A percentile compares a stretch with the other conserved stretches of the same genome.
Conservation (phyloP, 2,329 filamentous ascomycete genomes). For the Lachnellula cervina region DNA sequence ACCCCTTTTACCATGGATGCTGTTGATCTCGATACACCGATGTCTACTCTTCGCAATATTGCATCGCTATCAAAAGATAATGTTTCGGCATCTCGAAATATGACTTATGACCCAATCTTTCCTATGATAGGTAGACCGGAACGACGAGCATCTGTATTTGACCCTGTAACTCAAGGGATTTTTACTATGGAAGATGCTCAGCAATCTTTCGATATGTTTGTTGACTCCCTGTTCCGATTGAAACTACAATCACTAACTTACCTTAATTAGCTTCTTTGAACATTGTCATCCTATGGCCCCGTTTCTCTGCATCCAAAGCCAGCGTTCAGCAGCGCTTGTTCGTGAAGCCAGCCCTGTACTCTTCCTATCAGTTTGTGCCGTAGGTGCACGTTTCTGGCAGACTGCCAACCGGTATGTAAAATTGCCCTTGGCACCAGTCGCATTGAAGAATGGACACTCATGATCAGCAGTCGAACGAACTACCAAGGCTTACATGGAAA, state of each 20-base stretch:
- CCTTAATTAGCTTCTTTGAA: slow-evolving; percentile 16
- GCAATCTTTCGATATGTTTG: slow-evolving; percentile 3
- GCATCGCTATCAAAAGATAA: slow-evolving; percentile 12
- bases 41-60: slow-evolving; percentile 22
- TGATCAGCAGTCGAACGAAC: not conserved
- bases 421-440: not conserved
- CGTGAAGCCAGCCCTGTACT: slow-evolving; percentile 13
- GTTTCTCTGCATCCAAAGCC: slow-evolving; percentile 3
- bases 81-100: not conserved
- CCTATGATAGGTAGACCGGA: not conserved
- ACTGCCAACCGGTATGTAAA: not conserved
- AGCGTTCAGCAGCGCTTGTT: slow-evolving; percentile 11
- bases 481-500: slow-evolving; percentile 1
- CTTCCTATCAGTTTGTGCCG: slow-evolving; percentile 20
- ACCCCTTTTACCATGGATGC: slow-evolving; percentile 16
- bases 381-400: slow-evolving; percentile 20
- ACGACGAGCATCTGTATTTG: not conserved
- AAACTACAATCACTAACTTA: not conserved
- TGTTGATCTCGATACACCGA: slow-evolving; percentile 19
- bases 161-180: slow-evolving; percentile 9
- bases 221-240: not conserved
- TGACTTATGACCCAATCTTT: not conserved
- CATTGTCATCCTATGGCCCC: slow-evolving; percentile 20
- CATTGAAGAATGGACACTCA: not conserved
- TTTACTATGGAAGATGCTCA: slow-evolving; percentile 4